Percentiles rank a stretch among this genome's conserved stretches.
Conservation (phyloP, 2,329 filamentous ascomycete species). For the Pestalotiopsis sp. region DNA sequence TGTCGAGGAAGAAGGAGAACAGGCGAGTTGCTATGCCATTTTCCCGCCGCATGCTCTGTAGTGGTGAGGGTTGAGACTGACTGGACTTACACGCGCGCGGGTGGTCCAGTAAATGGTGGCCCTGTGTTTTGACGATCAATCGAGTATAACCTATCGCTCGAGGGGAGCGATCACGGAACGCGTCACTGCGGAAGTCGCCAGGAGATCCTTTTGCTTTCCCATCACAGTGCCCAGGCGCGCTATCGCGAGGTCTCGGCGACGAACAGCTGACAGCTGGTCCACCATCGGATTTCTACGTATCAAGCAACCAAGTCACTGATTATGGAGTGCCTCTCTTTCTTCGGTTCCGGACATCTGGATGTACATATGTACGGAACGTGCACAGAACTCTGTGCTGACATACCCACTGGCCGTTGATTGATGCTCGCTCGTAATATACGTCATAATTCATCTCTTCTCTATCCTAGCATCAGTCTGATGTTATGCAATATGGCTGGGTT, state of each 20-base stretch:
- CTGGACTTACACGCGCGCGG: not conserved
- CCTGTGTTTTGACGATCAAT: conserved; percentile 3
- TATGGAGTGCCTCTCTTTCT: not conserved
- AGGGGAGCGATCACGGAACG: not conserved
- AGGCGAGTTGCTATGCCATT: not conserved
- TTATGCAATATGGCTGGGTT: conserved; percentile 13
- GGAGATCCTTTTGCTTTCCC: not conserved
- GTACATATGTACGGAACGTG: not conserved
- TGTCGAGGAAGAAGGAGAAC: not conserved
- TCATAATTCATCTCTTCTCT: conserved; percentile 5
- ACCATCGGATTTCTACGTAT: not conserved
- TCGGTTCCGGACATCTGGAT: not conserved
- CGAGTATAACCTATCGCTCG: not conserved
- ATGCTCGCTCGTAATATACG: not conserved
- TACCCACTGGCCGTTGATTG: not conserved
- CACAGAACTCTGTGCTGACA: not conserved
- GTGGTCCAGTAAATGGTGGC: conserved; percentile 3
- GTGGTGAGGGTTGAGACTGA: not conserved
- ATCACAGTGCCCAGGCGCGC: not conserved
- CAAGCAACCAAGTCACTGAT: not conserved
- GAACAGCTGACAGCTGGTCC: not conserved
- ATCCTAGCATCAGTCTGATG: not conserved
- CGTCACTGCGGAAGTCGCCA: not conserved
- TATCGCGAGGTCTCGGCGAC: not conserved
- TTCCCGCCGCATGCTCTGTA: not conserved